These are phyloP conservation scores for Salvia sclarea DNA, from an alignment of 305 asterid genomes.

Conservation along the genomic window DNA sequence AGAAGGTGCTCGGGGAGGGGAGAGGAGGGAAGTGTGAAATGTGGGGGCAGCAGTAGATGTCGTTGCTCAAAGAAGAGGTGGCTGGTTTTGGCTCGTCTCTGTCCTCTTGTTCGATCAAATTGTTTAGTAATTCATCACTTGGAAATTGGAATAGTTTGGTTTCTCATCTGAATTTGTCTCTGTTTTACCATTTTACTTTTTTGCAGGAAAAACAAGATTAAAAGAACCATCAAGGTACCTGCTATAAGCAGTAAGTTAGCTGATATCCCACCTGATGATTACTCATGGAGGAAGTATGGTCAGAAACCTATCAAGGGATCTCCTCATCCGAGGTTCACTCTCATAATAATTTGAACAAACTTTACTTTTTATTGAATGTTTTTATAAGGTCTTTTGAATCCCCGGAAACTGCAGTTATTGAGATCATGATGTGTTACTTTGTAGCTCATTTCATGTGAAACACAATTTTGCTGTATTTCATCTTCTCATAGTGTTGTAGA, in stretches of 20 bases:
- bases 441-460: not conserved
- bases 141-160: conserved; percentile 15
- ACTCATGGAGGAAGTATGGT: conserved; percentile 93
- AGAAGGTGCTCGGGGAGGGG: conserved; percentile 67
- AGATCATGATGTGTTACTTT: conserved; percentile 3
- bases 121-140: not conserved
- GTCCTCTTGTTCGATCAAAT: not conserved
- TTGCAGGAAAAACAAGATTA: conserved; percentile 76
- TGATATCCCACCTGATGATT: conserved; percentile 82
- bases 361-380: not conserved
- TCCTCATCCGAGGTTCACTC: conserved; percentile 79
- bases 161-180: not conserved
- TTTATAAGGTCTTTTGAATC: not conserved
- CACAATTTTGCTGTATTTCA: not conserved
- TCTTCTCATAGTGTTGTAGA: not conserved
- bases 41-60: conserved; percentile 69
- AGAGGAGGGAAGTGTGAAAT: conserved; percentile 75
- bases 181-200: not conserved
- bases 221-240: conserved; percentile 78
- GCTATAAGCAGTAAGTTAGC: conserved; percentile 86
- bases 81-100: conserved; percentile 14
- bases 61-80: conserved; percentile 90
- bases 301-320: conserved; percentile 94
- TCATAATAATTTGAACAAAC: not conserved
- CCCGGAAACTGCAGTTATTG: not conserved